phyloP scores from a whole-genome alignment of 2,329 filamentous ascomycete genomes.

The Aureobasidium namibiae region DNA sequence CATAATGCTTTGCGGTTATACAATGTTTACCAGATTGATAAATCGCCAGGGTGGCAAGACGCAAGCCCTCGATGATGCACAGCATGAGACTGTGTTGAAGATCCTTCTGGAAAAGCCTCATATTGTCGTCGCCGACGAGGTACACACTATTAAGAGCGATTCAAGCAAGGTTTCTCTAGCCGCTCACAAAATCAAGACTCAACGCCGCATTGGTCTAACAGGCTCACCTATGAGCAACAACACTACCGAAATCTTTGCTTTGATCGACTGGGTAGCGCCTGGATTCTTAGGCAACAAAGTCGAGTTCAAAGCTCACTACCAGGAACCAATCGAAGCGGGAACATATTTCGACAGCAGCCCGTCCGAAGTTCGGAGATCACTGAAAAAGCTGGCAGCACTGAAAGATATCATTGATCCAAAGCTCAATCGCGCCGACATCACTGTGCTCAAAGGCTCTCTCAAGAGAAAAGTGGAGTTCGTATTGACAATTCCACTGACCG shows the following conservation, averaged over 20 bases:
- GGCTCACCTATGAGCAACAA: constrained; percentile 82
- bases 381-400: constrained; percentile 62
- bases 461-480: constrained; percentile 76
- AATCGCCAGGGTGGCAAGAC: constrained; percentile 13
- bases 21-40: constrained; percentile 50
- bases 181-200: constrained; percentile 55
- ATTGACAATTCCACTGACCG: constrained; percentile 62
- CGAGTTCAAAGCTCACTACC: constrained; percentile 65
- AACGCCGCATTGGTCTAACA: constrained; percentile 71
- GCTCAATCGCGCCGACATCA: constrained; percentile 65
- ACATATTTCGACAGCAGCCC: constrained; percentile 56
- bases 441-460: constrained; percentile 56
- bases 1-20: constrained; percentile 68
- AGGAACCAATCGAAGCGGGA: constrained; percentile 64
- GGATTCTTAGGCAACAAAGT: constrained; percentile 60
- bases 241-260: constrained; percentile 73
- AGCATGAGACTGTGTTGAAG: constrained; percentile 33
- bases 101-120: constrained; percentile 55
- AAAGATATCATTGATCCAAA: constrained; percentile 68
- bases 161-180: constrained; percentile 44
- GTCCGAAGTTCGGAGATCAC: constrained; percentile 48
- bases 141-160: constrained; percentile 67
- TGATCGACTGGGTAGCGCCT: constrained; percentile 81
- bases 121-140: constrained; percentile 78
- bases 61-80: constrained; percentile 49